Base-by-base conservation (phyloP, 495 filamentous ascomycete species). In the Lasiosphaeria ovina region DNA sequence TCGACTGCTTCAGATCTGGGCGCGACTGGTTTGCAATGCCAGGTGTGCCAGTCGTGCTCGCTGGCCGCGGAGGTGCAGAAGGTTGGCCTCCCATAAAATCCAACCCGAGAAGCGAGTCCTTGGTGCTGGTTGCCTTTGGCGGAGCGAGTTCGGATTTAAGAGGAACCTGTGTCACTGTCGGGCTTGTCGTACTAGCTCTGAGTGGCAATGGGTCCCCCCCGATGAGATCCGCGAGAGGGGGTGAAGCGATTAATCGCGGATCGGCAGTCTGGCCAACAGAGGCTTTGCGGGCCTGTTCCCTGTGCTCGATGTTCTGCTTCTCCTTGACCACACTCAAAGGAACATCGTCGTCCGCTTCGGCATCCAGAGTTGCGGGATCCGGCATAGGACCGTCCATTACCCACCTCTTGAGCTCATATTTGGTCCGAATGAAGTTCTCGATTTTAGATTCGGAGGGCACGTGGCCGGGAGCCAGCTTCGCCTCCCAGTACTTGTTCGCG, bases 401-500 rank as follows among this genome's bases (percentile, higher is more conserved):
- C 94, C 94, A 98, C 75, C 95, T 81, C 80, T 96, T 98, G 8
- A 91, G 88, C 67, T 98, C 94, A 73, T 98, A 98, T 74, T 98
- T 98, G 40, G 94, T 98, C 48, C 95, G 85, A 62, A 98, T 97
- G 65, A 98, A 98, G 75, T 97, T 98, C 81, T 98, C 94, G 63
- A 98, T 98, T 79, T 98, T 98, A 49, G 90, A 83, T 77, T 98
- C 93, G n/a, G 93, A 93, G 0, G 94, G 94, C n/a, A 93, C 85
- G 72, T 98, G 94, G 53, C 90, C 92, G 16, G 88, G 79, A 11
- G 93, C 91, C 67, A 98, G 72, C 74, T 98, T 98, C 34, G 91
- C 86, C 73, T 98, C 95, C 94, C 94, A 98, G 72, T 98, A 97
- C 84, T 92, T 97, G 76, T 98, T 98, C 33, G 94, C 95, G 71